Conservation (phyloP, 2,329 filamentous ascomycete genomes). For the Coniella vitis region DNA sequence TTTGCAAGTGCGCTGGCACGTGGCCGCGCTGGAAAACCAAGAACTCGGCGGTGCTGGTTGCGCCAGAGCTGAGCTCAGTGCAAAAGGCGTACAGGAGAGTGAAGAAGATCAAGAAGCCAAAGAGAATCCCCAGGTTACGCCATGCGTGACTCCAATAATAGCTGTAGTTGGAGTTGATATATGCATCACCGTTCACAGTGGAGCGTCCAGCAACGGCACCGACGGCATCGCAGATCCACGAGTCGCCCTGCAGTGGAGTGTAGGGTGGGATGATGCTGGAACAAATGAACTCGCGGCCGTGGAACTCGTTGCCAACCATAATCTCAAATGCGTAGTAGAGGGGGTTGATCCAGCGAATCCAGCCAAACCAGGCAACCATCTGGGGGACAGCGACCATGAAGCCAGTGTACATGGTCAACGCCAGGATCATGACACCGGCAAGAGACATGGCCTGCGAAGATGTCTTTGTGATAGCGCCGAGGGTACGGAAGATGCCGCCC, state of each 20-base stretch:
- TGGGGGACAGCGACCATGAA: constrained; percentile 44
- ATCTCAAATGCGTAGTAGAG: constrained; percentile 69
- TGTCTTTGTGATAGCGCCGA: constrained; percentile 64
- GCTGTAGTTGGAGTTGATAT: constrained; percentile 46
- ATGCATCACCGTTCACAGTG: constrained; percentile 55
- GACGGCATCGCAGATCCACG: constrained; percentile 46
- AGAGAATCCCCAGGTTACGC: constrained; percentile 63
- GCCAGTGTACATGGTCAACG: constrained; percentile 54
- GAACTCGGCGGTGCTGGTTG: constrained; percentile 58
- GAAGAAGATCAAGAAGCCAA: constrained; percentile 59
- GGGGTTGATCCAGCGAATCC: constrained; percentile 71
- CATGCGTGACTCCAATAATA: constrained; percentile 54
- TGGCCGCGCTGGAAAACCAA: constrained; percentile 58
- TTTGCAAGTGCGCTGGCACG: constrained; percentile 36
- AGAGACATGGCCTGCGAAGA: constrained; percentile 50
- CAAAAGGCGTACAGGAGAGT: constrained; percentile 56
- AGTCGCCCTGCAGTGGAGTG: constrained; percentile 33
- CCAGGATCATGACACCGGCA: constrained; percentile 48
- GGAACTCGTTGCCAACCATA: constrained; percentile 67
- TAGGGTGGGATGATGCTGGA: constrained; percentile 42
- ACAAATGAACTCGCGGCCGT: constrained; percentile 50
- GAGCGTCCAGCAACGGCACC: constrained; percentile 47
- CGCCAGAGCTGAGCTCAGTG: constrained; percentile 58
- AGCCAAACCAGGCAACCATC: constrained; percentile 68
- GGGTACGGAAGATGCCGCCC: constrained; percentile 68